A percentile compares a stretch with the other conserved stretches of the same genome.
These are phyloP conservation scores for Conoideocrella luteorostrata DNA, from an alignment of 2,329 filamentous ascomycete genomes.

Conservation along the genomic window DNA sequence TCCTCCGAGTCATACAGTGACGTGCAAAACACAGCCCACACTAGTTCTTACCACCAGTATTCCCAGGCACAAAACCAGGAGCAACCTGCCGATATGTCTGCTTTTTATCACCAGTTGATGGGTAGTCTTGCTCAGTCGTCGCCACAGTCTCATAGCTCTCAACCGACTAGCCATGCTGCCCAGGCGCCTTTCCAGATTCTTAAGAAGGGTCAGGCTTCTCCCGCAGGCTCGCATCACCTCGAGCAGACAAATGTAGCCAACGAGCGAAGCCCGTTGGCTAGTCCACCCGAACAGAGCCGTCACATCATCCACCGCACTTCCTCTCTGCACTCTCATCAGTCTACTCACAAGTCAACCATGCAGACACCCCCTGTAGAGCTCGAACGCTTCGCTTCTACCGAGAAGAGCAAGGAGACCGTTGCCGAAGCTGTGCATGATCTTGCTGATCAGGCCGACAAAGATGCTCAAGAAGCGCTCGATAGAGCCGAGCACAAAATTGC, in stretches of 20 bases:
- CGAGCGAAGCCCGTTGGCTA: conserved; percentile 37
- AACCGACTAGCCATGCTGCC: conserved; percentile 22
- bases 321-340: conserved; percentile 22
- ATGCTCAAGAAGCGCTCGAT: conserved; percentile 60
- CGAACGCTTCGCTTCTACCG: conserved; percentile 24
- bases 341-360: conserved; percentile 15
- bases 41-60: conserved; percentile 14
- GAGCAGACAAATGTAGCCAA: conserved; percentile 34
- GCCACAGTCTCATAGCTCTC: conserved; percentile 33
- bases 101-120: conserved; percentile 31
- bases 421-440: conserved; percentile 63
- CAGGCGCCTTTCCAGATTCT: conserved; percentile 40
- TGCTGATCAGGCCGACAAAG: conserved; percentile 44
- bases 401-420: conserved; percentile 65
- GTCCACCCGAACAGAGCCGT: conserved; percentile 36
- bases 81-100: conserved; percentile 27
- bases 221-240: conserved; percentile 28
- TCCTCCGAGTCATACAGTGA: conserved; percentile 20
- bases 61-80: conserved; percentile 24
- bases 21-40: conserved; percentile 16
- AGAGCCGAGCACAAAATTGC: conserved; percentile 44
- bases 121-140: conserved; percentile 32
- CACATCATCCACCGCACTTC: conserved; percentile 30
- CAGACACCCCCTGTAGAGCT: conserved; percentile 25
- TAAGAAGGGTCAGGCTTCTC: conserved; percentile 41